phyloP scores from a whole-genome alignment of 805 yeast genomes.

The Lipomyces japonicus region DNA sequence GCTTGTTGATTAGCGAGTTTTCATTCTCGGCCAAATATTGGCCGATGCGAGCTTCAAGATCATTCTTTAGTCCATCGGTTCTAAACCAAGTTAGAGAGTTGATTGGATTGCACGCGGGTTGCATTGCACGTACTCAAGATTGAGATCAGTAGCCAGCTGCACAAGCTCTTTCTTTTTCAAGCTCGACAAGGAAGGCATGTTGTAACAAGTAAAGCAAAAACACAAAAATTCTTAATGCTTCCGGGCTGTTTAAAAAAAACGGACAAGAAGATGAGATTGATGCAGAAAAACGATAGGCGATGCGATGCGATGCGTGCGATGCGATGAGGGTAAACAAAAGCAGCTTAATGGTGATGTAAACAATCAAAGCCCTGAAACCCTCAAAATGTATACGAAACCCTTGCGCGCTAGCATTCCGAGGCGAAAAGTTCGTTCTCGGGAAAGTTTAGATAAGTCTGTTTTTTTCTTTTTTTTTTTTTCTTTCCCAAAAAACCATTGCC shows the following conservation, averaged over 20 bases:
- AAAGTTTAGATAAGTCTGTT: too few species aligned
- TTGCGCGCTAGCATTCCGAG: too few species aligned
- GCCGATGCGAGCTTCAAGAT: conserved; percentile 34
- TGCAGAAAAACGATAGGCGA: neutral
- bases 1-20: conserved; percentile 22
- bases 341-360: neutral
- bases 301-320: neutral
- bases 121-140: conserved; percentile 35
- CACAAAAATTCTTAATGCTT: too few species aligned
- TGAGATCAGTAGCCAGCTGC: conserved; percentile 39
- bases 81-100: conserved; percentile 4
- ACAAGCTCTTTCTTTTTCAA: conserved; percentile 42
- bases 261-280: neutral
- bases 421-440: too few species aligned
- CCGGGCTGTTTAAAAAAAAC: neutral
- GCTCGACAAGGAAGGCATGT: conserved; percentile 32
- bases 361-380: too few species aligned
- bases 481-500: too few species aligned
- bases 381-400: too few species aligned
- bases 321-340: too few species aligned
- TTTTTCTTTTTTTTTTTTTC: too few species aligned
- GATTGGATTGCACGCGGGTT: neutral
- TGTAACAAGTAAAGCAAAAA: too few species aligned
- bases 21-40: conserved; percentile 26
- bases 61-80: conserved; percentile 34